Base-by-base conservation (phyloP, 495 filamentous ascomycete species). In the Tuber microsphaerosporum region DNA sequence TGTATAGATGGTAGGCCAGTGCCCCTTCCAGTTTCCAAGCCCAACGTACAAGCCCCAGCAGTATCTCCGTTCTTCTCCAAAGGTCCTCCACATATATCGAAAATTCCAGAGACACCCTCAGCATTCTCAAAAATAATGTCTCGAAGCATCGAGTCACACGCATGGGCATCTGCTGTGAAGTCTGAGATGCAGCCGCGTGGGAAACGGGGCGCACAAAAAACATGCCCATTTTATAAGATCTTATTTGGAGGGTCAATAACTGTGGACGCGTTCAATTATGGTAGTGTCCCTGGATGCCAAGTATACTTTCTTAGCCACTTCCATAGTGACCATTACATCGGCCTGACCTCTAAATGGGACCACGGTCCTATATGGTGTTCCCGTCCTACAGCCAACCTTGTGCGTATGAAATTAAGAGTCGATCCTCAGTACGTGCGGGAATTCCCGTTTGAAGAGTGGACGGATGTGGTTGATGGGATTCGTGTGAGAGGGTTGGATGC, bases 231-330 rank as follows among this genome's bases (percentile, higher is more conserved):
- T 82, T 99, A 98, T 85, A 99, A 99, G 83, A 97, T 98, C 75
- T 88, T 99, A 84, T 92, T 93, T 3, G 92, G 92, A 1, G 91
- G 97, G 76, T 92, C 88, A 72, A 96, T 98, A 76, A 94, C 92
- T 73, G 95, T 99, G 6, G 95, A 99, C 83, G 95, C 96, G 0
- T 98, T 99, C 84, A 89, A 94, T 9, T 99, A 98, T 81, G 96
- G 95, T 6, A 92, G 93, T 6, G 92, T 99, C 0, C 89, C 96
- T 83, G 94, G 92, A 0, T 96, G 93, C 82, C 91, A 92, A 71
- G 95, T 94, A 34, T 99, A 99, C 83, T 99, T 99, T 81, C 88
- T 99, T 41, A 97, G 93, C 78, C 95, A 99, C 82, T 99, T 97
- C 78, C 95, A 99, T 84, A 96, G 92, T 76, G 95, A 99, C 82